phyloP scores from a whole-genome alignment of 192 early-diverging fungal species.

The Funneliformis mosseae region DNA sequence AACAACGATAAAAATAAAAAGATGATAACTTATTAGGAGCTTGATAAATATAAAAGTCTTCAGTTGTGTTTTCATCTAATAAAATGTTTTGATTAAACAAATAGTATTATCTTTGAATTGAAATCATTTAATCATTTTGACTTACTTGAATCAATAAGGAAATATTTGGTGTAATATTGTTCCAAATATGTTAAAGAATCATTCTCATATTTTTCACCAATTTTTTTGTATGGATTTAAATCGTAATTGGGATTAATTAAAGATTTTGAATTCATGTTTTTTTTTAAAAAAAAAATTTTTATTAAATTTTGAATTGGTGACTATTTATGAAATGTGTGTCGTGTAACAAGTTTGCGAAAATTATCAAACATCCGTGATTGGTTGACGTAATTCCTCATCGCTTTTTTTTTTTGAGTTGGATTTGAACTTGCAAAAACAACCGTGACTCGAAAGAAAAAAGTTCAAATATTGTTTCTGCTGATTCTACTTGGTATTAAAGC shows the following conservation, averaged over 20 bases:
- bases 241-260: neutral
- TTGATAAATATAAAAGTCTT: slow-evolving; percentile 34
- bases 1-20: neutral
- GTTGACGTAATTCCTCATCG: too few relatives aligned
- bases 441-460: too few relatives aligned
- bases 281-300: neutral
- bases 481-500: neutral
- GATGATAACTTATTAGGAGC: slow-evolving; percentile 24
- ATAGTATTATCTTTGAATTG: neutral
- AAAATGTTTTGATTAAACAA: neutral
- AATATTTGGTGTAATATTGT: slow-evolving; percentile 34
- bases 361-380: too few relatives aligned
- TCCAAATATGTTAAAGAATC: slow-evolving; percentile 25
- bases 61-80: slow-evolving; percentile 13
- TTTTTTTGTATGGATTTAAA: slow-evolving; percentile 6
- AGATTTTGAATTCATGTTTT: neutral
- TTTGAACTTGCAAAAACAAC: too few relatives aligned
- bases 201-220: slow-evolving; percentile 7
- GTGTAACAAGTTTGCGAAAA: too few relatives aligned
- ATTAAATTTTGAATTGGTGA: too few relatives aligned
- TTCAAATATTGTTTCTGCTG: neutral
- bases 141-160: slow-evolving; percentile 10
- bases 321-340: too few relatives aligned
- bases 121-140: neutral
- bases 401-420: too few relatives aligned